phyloP scores from a whole-genome alignment of 106 monocot species.

The Apostasia ramifera region DNA sequence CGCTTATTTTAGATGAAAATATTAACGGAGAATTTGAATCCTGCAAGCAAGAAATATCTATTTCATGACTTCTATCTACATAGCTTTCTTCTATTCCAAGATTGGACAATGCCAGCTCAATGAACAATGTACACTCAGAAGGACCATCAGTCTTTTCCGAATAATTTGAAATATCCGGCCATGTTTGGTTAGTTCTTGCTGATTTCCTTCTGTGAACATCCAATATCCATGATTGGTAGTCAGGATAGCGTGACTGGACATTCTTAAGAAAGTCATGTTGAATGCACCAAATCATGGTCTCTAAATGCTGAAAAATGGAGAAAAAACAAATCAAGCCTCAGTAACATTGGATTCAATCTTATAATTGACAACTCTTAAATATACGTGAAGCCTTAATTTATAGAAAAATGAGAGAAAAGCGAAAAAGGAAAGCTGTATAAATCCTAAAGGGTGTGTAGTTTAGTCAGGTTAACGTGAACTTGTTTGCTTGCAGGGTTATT shows the following conservation, averaged over 20 bases:
- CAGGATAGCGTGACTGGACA: slow-evolving; percentile 25
- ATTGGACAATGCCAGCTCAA: slow-evolving; percentile 87
- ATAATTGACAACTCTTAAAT: too few relatives aligned
- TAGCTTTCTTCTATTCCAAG: slow-evolving; percentile 42
- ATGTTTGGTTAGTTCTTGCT: slow-evolving; percentile 40
- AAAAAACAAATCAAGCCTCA: not conserved
- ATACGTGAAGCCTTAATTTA: too few relatives aligned
- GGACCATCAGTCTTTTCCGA: slow-evolving; percentile 10
- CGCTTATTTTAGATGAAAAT: slow-evolving; percentile 29
- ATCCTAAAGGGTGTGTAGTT: too few relatives aligned
- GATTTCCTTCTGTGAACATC: slow-evolving; percentile 58
- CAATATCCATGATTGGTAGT: slow-evolving; percentile 43
- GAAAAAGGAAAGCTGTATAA: too few relatives aligned
- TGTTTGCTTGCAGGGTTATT: too few relatives aligned
- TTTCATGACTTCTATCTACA: slow-evolving; percentile 15
- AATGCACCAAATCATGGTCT: slow-evolving; percentile 79
- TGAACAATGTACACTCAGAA: slow-evolving; percentile 48
- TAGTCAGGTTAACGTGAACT: too few relatives aligned
- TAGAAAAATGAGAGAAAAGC: too few relatives aligned
- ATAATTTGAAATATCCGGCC: slow-evolving; percentile 40
- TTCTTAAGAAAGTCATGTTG: slow-evolving; percentile 64
- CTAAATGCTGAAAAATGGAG: slow-evolving; percentile 64
- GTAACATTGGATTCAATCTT: slow-evolving; percentile 4
- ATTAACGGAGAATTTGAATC: slow-evolving; percentile 22
- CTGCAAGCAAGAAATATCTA: slow-evolving; percentile 44